These are phyloP conservation scores for Taphrina betulina DNA, from an alignment of 1,139 yeast genomes.

Conservation along the genomic window DNA sequence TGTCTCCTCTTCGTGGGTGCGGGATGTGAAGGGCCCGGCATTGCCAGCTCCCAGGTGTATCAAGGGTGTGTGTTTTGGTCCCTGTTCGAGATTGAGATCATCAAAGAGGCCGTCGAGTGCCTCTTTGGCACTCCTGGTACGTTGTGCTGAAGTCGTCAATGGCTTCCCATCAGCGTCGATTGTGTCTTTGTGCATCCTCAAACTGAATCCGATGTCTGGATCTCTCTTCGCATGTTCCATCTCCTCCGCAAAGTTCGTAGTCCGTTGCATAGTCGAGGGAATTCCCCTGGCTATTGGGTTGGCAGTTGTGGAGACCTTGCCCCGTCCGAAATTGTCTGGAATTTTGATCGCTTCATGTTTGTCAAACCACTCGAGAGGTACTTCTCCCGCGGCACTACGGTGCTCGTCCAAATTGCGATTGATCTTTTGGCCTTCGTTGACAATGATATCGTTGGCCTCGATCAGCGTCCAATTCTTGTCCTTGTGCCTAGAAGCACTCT, in stretches of 20 bases:
- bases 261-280: slow-evolving; percentile 15
- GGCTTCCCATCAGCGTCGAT: slow-evolving; percentile 16
- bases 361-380: slow-evolving; percentile 14
- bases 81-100: slow-evolving; percentile 1
- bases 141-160: not conserved
- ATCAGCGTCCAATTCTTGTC: slow-evolving; percentile 27
- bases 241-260: slow-evolving; percentile 22
- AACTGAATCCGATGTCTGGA: slow-evolving; percentile 27
- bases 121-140: slow-evolving; percentile 8
- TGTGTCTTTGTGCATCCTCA: slow-evolving; percentile 23
- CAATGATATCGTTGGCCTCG: slow-evolving; percentile 19
- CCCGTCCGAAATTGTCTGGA: slow-evolving; percentile 23
- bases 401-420: slow-evolving; percentile 2
- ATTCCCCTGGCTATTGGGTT: slow-evolving; percentile 31
- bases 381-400: not conserved
- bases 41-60: slow-evolving; percentile 28
- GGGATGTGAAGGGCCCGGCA: slow-evolving; percentile 24
- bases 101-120: slow-evolving; percentile 4
- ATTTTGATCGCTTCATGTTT: slow-evolving; percentile 15
- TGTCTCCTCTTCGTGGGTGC: slow-evolving; percentile 14
- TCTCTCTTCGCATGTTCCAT: slow-evolving; percentile 32
- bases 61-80: slow-evolving; percentile 8
- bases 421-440: slow-evolving; percentile 13
- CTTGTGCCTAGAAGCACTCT: slow-evolving; percentile 13
- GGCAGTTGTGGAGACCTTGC: slow-evolving; percentile 30